Evolutionary conservation across 73 alveolate genomes (phyloP), one percentile per base, ranked within the genome.

Genomic region (Blepharisma stoltei): DNA sequence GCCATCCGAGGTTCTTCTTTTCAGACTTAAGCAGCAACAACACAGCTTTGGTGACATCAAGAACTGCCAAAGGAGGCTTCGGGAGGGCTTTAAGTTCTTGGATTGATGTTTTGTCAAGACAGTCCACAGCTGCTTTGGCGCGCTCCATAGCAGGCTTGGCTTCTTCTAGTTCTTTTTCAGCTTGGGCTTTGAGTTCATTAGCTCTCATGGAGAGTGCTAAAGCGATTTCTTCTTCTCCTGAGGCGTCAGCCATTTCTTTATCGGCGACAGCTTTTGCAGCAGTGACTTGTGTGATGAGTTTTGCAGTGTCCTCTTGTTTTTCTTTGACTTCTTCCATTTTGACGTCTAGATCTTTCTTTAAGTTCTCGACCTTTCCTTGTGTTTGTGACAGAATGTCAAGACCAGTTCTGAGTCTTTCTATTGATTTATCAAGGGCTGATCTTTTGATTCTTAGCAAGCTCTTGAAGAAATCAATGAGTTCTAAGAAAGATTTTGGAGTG

Each of bases 401-500:
- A 71, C 99, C 99, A 66, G 89, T 86, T 81, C 96, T 98, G 52
- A 96, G 96, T 76, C 99, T 88, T 65, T 93, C 89, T 52, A 97
- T 97, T 78, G 91, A 81, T 52, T 82, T 88, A 38, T 89, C 80
- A 86, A 97, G 93, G 77, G 86, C 89, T 52, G 94, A 97, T 81
- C 95, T 90, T 92, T 97, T 96, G 88, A 90, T 95, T 14, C 90
- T 87, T 23, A 97, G 96, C 83, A 97, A 90, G 84, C 84, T 84
- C 89, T 91, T 97, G 92, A 95, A 97, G 96, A 94, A 97, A 52
- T 88, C 97, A 75, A 97, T 97, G 71, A 97, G 88, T 83, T 97
- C 99, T 81, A 97, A 86, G 94, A 95, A 97, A 54, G 99, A 92
- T 82, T 97, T 97, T n/a, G 99, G 99, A 11, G 99, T 97, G 43